These are phyloP conservation scores for Exutisphaerella laricina DNA, from an alignment of 2,329 filamentous ascomycete genomes.

Conservation along the genomic window DNA sequence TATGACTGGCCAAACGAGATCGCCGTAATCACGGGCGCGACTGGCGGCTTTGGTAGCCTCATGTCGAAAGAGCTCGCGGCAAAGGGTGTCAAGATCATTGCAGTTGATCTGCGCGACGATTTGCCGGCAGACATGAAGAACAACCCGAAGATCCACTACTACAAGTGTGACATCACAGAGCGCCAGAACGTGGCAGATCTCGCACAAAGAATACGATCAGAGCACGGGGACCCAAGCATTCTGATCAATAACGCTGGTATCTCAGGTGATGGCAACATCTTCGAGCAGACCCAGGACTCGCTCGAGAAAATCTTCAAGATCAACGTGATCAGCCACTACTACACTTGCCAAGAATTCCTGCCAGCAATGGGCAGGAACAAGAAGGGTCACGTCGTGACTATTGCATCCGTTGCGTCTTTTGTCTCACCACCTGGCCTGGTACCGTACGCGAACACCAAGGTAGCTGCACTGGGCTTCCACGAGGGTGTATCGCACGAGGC, in stretches of 20 bases:
- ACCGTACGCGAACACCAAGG: conserved; percentile 51
- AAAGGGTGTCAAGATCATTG: conserved; percentile 37
- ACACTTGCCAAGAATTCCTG: conserved; percentile 48
- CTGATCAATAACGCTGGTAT: conserved; percentile 50
- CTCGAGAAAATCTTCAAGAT: conserved; percentile 49
- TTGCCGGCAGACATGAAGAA: conserved; percentile 31
- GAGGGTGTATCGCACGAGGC: conserved; percentile 43
- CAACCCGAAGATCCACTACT: conserved; percentile 34
- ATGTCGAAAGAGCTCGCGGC: conserved; percentile 33
- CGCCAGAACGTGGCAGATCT: conserved; percentile 42
- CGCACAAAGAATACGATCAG: conserved; percentile 36
- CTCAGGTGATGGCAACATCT: conserved; percentile 42
- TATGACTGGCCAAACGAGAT: conserved; percentile 36
- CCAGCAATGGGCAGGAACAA: conserved; percentile 47
- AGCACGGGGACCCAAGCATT: conserved; percentile 42
- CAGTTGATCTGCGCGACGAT: conserved; percentile 35
- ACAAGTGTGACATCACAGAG: conserved; percentile 46
- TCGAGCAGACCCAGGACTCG: conserved; percentile 41
- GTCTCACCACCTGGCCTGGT: conserved; percentile 39
- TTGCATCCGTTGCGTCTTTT: conserved; percentile 51
- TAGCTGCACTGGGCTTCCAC: conserved; percentile 49
- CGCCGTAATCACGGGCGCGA: conserved; percentile 34
- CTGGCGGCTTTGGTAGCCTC: conserved; percentile 36
- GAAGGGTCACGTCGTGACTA: conserved; percentile 53
- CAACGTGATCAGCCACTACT: conserved; percentile 49